These are phyloP conservation scores for Pyricularia pennisetigena DNA, from an alignment of 2,329 filamentous ascomycete species.

Conservation along the genomic window DNA sequence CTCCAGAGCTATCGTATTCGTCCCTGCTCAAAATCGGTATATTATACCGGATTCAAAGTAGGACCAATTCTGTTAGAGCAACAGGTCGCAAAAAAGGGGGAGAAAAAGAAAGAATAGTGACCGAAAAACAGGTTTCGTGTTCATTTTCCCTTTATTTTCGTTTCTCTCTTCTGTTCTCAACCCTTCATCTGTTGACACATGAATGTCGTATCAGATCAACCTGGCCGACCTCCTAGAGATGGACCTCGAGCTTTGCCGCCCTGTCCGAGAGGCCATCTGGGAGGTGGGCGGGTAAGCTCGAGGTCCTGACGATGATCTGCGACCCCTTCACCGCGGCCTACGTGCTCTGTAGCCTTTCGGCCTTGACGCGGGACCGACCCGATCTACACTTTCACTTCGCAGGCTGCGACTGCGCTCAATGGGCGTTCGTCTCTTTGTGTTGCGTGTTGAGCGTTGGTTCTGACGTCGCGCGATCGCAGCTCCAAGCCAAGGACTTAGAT, in stretches of 20 bases:
- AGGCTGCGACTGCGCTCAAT: slow-evolving; percentile 38
- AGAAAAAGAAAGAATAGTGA: not conserved
- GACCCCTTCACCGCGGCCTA: slow-evolving; percentile 36
- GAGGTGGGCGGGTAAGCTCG: slow-evolving; percentile 39
- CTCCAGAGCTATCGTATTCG: not conserved
- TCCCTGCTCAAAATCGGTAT: not conserved
- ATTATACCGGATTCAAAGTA: not conserved
- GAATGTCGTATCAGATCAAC: slow-evolving; percentile 20
- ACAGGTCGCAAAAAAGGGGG: not conserved
- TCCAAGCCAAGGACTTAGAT: slow-evolving; percentile 5
- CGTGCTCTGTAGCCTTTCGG: slow-evolving; percentile 30
- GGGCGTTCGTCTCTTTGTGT: slow-evolving; percentile 25
- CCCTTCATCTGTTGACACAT: not conserved
- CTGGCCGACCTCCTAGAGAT: slow-evolving; percentile 36
- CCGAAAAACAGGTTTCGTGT: not conserved
- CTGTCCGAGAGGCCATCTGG: slow-evolving; percentile 35
- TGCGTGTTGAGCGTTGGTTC: slow-evolving; percentile 28
- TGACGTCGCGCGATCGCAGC: slow-evolving; percentile 18
- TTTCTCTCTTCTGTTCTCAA: not conserved
- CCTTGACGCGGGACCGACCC: slow-evolving; percentile 25
- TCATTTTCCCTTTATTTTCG: not conserved
- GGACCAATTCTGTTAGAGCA: not conserved
- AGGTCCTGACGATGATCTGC: slow-evolving; percentile 35
- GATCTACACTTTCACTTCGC: slow-evolving; percentile 15
- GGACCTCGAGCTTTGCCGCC: slow-evolving; percentile 30